Base-by-base conservation (phyloP, 768 basidiomycete species). In the Brasilioporus rufonigricans region DNA sequence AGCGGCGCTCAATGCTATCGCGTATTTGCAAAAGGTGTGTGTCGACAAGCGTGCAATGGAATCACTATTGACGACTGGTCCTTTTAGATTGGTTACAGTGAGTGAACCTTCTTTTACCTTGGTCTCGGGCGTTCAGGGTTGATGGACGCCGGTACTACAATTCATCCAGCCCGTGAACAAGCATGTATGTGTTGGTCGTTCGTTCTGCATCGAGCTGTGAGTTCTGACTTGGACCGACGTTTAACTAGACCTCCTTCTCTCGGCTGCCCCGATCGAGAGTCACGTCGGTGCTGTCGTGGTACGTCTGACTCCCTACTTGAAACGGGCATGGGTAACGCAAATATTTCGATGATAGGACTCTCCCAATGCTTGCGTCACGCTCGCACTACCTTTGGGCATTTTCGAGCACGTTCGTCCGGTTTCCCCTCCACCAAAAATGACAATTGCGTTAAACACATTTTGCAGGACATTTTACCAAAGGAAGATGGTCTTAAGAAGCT, bases 351-450 rank as follows among this genome's bases (percentile, higher is more conserved):
- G 39, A 55, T 48, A 85, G 84, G 86, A 88, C 67, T 86, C 85
- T 5, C 87, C 88, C 2, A 90, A 90, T 60, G 87, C 88, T 2
- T 88, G 87, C 60, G 86, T 89, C 6, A 89, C 87, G 0, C 71
- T 91, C 21, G 87, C 79, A 0, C 75, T 91, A 4, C 89, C 89
- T 5, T 76, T 85, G n/a, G 87, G 82, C 3, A 91, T 91, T 55
- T 91, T 91, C 62, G 84, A 88, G 39, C 77, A 83, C 61, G 86
- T 86, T 46, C 57, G 81, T 68, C 21, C 13, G 1, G 5, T 6
- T n/a, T 27, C 19, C 13, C 10, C 40, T 36, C 9, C 18, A 4
- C 24, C 27, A 4, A 29, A 39, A 19, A 7, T 38, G 48, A 40
- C 41, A 27, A 53, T 44, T 2, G 5, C 23, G 23, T 3, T n/a